Percentiles rank a stretch among this genome's conserved stretches.
Evolutionary conservation across 331 rosid genomes (phyloP).

Genomic region (Saraca asoca): DNA sequence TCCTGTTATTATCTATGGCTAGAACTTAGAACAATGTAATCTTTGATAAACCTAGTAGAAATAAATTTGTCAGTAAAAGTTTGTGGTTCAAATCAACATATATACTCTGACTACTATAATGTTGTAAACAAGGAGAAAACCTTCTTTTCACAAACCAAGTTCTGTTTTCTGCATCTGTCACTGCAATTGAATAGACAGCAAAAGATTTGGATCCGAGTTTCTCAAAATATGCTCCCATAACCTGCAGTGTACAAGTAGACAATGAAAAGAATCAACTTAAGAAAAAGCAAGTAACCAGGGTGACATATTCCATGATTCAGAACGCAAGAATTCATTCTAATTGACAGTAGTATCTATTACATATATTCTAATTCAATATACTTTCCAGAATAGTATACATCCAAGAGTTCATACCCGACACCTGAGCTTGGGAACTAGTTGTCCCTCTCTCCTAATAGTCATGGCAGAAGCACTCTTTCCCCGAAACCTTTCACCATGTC

Average conservation of each 20-base stretch:
- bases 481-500: slow-evolving; percentile 48
- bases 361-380: slow-evolving; percentile 30
- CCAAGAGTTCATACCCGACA: slow-evolving; percentile 70
- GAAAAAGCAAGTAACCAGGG: background rate
- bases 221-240: slow-evolving; percentile 95
- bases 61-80: slow-evolving; percentile 12
- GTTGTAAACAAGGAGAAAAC: slow-evolving; percentile 46
- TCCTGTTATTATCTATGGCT: slow-evolving; percentile 12
- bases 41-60: slow-evolving; percentile 24
- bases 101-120: slow-evolving; percentile 12
- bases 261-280: slow-evolving; percentile 32
- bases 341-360: slow-evolving; percentile 9
- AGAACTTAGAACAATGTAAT: slow-evolving; percentile 7
- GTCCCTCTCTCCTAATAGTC: slow-evolving; percentile 55
- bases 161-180: slow-evolving; percentile 75
- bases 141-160: slow-evolving; percentile 98
- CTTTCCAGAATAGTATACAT: slow-evolving; percentile 10
- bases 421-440: slow-evolving; percentile 69
- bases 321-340: slow-evolving; percentile 14
- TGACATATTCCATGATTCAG: slow-evolving; percentile 17
- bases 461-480: slow-evolving; percentile 57
- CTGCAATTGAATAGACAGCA: slow-evolving; percentile 95
- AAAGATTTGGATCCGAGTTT: slow-evolving; percentile 83
- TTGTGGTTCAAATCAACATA: slow-evolving; percentile 12
- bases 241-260: slow-evolving; percentile 53